Evolutionary conservation across 306 rosid species (phyloP).

Genomic region (Herpetospermum pedunculosum): DNA sequence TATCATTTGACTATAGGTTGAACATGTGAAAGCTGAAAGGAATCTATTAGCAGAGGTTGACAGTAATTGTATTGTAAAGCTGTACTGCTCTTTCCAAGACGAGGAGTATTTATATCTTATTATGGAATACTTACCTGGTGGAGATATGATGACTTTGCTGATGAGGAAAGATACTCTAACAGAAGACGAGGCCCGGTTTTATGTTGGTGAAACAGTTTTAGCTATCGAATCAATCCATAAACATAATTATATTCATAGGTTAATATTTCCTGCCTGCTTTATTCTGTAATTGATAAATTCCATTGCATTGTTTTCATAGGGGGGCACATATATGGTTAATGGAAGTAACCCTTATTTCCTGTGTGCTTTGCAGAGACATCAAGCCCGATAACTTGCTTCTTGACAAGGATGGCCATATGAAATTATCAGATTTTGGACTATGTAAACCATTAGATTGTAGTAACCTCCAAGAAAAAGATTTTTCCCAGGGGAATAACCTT

Average conservation of each 20-base stretch:
- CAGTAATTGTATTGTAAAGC: constrained; percentile 94
- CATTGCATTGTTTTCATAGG: not conserved
- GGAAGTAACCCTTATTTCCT: constrained; percentile 14
- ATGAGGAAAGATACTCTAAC: constrained; percentile 96
- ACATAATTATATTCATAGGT: constrained; percentile 97
- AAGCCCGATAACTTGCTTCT: constrained; percentile 98
- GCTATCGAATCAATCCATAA: constrained; percentile 95
- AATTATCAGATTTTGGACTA: constrained; percentile 90
- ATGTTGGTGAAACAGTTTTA: constrained; percentile 91
- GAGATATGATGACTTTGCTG: constrained; percentile 98
- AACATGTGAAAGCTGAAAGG: constrained; percentile 99
- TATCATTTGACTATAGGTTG: constrained; percentile 44
- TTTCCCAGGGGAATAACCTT: constrained; percentile 60
- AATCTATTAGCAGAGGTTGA: constrained; percentile 97
- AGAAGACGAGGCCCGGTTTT: constrained; percentile 90
- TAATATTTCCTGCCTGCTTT: constrained; percentile 13
- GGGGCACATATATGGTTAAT: not conserved
- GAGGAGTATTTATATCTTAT: constrained; percentile 86
- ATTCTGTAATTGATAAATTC: constrained; percentile 1
- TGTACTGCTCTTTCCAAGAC: constrained; percentile 94
- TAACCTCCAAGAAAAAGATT: constrained; percentile 91
- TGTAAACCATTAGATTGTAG: constrained; percentile 96
- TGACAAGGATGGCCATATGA: constrained; percentile 90
- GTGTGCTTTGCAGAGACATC: constrained; percentile 63
- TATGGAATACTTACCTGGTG: constrained; percentile 99